Evolutionary conservation across 352 stramenopile genomes (phyloP).

Genomic region (Globisporangium recalcitrans): DNA sequence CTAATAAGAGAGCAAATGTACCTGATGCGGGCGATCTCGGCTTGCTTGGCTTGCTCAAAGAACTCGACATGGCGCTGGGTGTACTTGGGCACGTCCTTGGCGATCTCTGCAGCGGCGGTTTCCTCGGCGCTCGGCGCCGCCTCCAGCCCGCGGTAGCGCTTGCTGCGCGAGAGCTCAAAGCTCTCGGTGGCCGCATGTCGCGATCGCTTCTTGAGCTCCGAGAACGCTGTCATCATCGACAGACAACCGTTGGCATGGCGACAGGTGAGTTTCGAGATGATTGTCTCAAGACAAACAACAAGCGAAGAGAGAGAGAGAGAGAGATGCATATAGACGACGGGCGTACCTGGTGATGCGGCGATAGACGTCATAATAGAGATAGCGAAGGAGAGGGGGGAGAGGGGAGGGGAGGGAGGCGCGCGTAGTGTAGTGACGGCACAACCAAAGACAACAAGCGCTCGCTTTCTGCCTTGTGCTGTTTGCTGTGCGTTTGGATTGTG

Average conservation of each 20-base stretch:
- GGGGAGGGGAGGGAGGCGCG: background rate
- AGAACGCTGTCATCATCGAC: constrained; percentile 22
- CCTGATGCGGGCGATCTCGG: constrained; percentile 71
- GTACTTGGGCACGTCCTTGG: constrained; percentile 73
- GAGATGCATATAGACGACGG: background rate
- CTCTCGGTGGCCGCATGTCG: constrained; percentile 39
- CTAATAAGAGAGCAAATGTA: constrained; percentile 8
- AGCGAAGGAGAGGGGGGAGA: background rate
- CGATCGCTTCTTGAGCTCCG: constrained; percentile 76
- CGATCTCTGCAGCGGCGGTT: constrained; percentile 25
- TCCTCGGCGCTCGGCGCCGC: constrained; percentile 17
- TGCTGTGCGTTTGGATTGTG: background rate
- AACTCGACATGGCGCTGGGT: constrained; percentile 84
- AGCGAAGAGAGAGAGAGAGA: background rate
- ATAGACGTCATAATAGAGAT: constrained; percentile 54
- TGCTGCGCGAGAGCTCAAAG: constrained; percentile 56
- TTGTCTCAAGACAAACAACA: background rate
- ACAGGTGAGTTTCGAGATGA: constrained; percentile 17
- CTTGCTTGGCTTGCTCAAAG: constrained; percentile 83
- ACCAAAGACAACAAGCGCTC: background rate
- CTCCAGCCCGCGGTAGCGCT: constrained; percentile 39
- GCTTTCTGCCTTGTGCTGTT: background rate
- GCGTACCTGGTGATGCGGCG: constrained; percentile 51
- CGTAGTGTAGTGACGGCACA: background rate
- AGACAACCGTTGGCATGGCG: background rate